These are phyloP conservation scores for Ogataea salicorniae DNA, from an alignment of 805 yeast species.

Conservation along the genomic window DNA sequence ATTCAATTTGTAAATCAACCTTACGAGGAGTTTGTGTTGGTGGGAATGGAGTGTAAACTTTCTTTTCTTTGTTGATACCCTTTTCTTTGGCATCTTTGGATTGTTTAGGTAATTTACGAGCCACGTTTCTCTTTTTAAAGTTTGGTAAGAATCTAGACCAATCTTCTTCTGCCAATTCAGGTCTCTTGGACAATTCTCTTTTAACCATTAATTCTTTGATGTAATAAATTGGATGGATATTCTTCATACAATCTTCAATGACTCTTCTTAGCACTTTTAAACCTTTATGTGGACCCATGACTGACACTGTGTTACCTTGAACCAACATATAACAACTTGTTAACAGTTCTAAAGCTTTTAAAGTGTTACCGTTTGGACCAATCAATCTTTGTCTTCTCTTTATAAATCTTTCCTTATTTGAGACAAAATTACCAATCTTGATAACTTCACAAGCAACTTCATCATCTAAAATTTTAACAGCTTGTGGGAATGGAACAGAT, in stretches of 20 bases:
- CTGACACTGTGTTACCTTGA: conserved; percentile 95
- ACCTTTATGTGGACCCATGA: conserved; percentile 95
- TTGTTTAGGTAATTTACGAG: conserved; percentile 81
- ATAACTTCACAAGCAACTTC: conserved; percentile 94
- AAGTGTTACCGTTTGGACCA: conserved; percentile 95
- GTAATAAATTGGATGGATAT: conserved; percentile 95
- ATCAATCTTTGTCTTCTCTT: conserved; percentile 94
- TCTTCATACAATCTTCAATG: conserved; percentile 96
- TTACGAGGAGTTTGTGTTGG: conserved; percentile 96
- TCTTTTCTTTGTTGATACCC: conserved; percentile 45
- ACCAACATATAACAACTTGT: conserved; percentile 95
- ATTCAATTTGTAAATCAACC: conserved; percentile 93
- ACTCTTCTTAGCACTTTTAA: conserved; percentile 87
- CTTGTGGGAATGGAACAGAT: conserved; percentile 96
- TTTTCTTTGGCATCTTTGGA: conserved; percentile 44
- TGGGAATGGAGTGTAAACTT: conserved; percentile 97
- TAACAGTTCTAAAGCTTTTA: conserved; percentile 88
- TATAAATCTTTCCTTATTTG: conserved; percentile 88
- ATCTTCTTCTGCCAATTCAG: conserved; percentile 91
- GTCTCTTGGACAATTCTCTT: conserved; percentile 89
- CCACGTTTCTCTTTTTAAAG: conserved; percentile 94
- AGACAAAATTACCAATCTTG: conserved; percentile 84
- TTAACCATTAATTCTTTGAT: conserved; percentile 97
- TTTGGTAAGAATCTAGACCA: conserved; percentile 96
- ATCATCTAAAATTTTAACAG: conserved; percentile 83